Evolutionary conservation across 371 early-diverging fungal species (phyloP), one percentile per base, ranked within the genome.

Genomic region (Dentiscutata heterogama): DNA sequence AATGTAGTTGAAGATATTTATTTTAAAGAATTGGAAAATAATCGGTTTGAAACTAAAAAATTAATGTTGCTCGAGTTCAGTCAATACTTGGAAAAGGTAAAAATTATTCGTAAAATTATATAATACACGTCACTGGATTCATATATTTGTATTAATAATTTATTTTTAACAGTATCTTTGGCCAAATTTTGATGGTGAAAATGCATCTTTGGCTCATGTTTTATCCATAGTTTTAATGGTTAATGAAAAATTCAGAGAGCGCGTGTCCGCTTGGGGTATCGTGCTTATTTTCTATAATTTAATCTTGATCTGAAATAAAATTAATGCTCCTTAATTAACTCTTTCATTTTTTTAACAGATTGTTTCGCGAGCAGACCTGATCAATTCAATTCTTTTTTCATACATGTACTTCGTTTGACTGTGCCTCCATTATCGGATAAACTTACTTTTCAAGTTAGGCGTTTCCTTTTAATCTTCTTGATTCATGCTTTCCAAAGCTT

Each of bases 81-180:
- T 53, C 95, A 95, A 76, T 96, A 95, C 78, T 85, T 96, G 54
- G 97, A 97, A 89, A 92, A 93, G 90, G 94, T 93, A 86, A 51
- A 70, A 18, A 35, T 58, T 14, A 58, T 4, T 10, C 18, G 22
- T 58, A n/a, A 58, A 58, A 20, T 56, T 20, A 20, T 58, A 58
- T n/a, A 58, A 22, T 58, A 58, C 1, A 50, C 10, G 18, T 20
- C 46, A 14, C 27, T 7, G 18, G 6, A 1, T 27, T 22, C 16
- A n/a, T 58, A 58, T 22, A 58, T 56, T 20, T 56, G 18, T 18
- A n/a, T n/a, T n/a, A 58, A 13, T 70, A 22, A n/a, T 78, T 78
- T 76, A 42, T 53, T 11, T 71, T 22, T 50, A 71, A n/a, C 79
- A 91, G 91, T 96, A 93, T 82, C 89, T 97, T 16, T 97, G 97